phyloP scores from a whole-genome alignment of 2,329 filamentous ascomycete species.

The Stachybotrys elegans region DNA sequence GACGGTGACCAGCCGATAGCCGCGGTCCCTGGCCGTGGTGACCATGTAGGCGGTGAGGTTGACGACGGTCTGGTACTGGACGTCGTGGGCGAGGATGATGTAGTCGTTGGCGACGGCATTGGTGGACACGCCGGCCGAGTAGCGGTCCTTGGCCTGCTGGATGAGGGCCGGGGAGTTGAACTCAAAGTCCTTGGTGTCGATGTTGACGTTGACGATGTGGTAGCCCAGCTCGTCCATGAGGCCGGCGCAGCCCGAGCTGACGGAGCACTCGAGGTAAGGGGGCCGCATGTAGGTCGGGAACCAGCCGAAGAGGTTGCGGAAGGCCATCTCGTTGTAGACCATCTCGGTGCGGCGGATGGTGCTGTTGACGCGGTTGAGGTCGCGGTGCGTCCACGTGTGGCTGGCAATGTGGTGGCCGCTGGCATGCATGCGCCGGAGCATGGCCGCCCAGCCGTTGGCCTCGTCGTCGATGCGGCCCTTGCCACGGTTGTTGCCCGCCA shows the following conservation, averaged over 20 bases:
- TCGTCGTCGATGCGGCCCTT: slow-evolving; percentile 36
- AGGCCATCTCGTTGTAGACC: slow-evolving; percentile 38
- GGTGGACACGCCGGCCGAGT: slow-evolving; percentile 28
- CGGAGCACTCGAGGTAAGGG: slow-evolving; percentile 38
- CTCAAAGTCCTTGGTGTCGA: slow-evolving; percentile 58
- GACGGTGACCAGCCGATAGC: slow-evolving; percentile 45
- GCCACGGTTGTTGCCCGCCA: slow-evolving; percentile 34
- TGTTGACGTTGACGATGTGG: slow-evolving; percentile 50
- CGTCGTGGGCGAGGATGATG: slow-evolving; percentile 50
- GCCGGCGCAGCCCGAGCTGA: slow-evolving; percentile 30
- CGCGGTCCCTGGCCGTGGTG: slow-evolving; percentile 30
- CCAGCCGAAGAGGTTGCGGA: slow-evolving; percentile 35
- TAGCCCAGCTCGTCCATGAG: slow-evolving; percentile 40
- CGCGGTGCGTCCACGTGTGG: slow-evolving; percentile 42
- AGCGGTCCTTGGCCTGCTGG: slow-evolving; percentile 35
- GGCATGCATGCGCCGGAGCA: slow-evolving; percentile 34
- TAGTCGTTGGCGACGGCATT: slow-evolving; percentile 27
- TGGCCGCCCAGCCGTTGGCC: slow-evolving; percentile 24
- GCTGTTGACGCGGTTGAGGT: slow-evolving; percentile 31
- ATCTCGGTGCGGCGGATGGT: slow-evolving; percentile 32
- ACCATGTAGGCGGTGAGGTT: slow-evolving; percentile 40
- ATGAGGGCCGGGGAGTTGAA: slow-evolving; percentile 45
- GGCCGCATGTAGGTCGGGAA: slow-evolving; percentile 39
- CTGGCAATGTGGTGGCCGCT: slow-evolving; percentile 41
- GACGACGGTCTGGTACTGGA: slow-evolving; percentile 40